Evolutionary conservation across 2,329 filamentous ascomycete species (phyloP), one percentile per base, ranked within the genome.

Genomic region (Cladosporium oxysporum): DNA sequence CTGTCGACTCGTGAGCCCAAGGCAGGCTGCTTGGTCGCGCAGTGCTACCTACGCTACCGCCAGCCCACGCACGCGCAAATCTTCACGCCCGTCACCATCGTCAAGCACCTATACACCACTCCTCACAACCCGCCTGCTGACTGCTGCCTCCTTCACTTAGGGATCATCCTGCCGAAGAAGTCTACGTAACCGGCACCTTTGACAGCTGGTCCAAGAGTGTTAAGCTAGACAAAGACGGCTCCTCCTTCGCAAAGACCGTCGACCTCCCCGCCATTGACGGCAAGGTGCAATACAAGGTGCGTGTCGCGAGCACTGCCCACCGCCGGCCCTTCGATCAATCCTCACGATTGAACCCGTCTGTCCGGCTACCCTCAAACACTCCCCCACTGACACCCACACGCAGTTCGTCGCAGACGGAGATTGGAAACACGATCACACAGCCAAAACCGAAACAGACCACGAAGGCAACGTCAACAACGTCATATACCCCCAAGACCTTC

Each of bases 211-310:
- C 86, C 71, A 94, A 95, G 84, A 92, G 88, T 65, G 87, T 94
- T 78, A 87, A 91, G 82, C 86, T 99, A 66, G 88, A 93, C 58
- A 92, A 92, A 81, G 84, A 88, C 49, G 90, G 86, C 76, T 83
- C 88, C 58, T 78, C 79, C 73, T 96, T 96, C 79, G 84, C 90
- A 80, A 97, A 97, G 84, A 87, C 87, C 37, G 92, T 99, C 67
- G 82, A 87, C 62, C 84, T 98, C 37, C 83, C 90, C 59, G 82
- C 87, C 64, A 81, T 83, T 18, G 81, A 83, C 58, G 61, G 49
- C 50, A 97, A 95, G 82, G 90, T 96, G 72, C 89, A 90, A 76
- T 99, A 97, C 88, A 99, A 99, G 92, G 94, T 97, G 83, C 70
- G 85, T 74, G 33, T 58, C 18, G 14, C 28, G 31, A 18, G 52